Conservation (phyloP, 257 asterid species). For the Galeopsis tetrahit region DNA sequence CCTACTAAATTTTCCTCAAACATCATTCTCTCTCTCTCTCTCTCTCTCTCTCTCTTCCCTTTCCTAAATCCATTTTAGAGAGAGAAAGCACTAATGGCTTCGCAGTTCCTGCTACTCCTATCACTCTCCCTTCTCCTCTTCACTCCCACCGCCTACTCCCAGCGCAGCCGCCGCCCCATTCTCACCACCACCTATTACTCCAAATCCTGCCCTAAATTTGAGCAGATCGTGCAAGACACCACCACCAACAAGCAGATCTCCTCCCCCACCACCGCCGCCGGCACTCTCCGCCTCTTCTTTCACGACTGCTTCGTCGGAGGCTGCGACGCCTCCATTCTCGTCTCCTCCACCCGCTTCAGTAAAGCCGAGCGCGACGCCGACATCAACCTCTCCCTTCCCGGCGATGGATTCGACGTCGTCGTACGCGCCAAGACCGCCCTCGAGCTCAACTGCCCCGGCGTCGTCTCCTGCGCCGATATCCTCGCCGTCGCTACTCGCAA, state of each 20-base stretch:
- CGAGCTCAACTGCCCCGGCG: constrained; percentile 84
- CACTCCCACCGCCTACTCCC: constrained; percentile 31
- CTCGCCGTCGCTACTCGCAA: constrained; percentile 84
- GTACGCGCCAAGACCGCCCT: constrained; percentile 86
- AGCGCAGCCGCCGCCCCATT: constrained; percentile 33
- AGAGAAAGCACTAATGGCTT: constrained; percentile 38
- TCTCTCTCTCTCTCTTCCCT: constrained; percentile 31
- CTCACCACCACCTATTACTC: constrained; percentile 58
- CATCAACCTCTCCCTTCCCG: constrained; percentile 91
- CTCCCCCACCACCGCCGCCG: constrained; percentile 98
- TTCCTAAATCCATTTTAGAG: not conserved
- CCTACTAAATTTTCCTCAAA: not conserved
- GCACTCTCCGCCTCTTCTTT: constrained; percentile 89
- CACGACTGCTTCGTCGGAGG: constrained; percentile 89
- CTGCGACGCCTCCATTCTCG: constrained; percentile 88
- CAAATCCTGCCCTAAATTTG: constrained; percentile 67
- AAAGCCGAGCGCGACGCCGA: constrained; percentile 92
- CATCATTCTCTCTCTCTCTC: not conserved
- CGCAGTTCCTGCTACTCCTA: constrained; percentile 35
- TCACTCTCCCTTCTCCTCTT: constrained; percentile 33
- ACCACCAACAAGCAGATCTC: constrained; percentile 85
- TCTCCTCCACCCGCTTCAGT: constrained; percentile 81
- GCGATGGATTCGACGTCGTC: constrained; percentile 93
- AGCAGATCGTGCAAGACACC: constrained; percentile 70
- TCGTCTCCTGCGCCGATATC: constrained; percentile 91